Base-by-base conservation (phyloP, 345 rosid species). In the Cochlearia excelsa region DNA sequence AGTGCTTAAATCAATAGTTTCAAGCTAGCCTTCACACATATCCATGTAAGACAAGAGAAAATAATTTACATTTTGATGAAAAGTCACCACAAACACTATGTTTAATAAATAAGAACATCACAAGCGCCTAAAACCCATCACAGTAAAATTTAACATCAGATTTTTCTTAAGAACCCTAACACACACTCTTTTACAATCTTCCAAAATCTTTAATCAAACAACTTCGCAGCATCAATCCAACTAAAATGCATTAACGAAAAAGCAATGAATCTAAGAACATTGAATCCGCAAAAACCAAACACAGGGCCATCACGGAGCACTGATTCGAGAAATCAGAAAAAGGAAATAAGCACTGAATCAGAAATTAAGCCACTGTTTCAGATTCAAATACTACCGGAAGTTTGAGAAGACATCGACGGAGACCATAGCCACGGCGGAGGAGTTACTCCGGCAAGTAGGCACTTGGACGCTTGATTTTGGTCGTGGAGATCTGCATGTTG, bases 351-450 rank as follows among this genome's bases (percentile, higher is more conserved):
- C 51, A 63, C 48, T 9, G 33, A 45, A 40, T 4, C 26, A 44
- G 5, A 58, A 9, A 59, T 59, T 34, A 39, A 30, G 49, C 23
- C 3, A 58, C 2, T 8, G 28, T 1, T 45, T 46, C 10, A 68
- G 55, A 59, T 2, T 27, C 0, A 50, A 26, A 1, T 10, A 42
- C 3, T 80, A 83, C 90, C 84, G 28, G 66, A 65, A 52, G 51
- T 44, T 34, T 71, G 70, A 40, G 70, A 71, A 63, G 71, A 75
- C 38, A 70, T 47, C 58, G 73, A 46, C 6, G 80, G 78, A 46
- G 77, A 72, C 68, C 68, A 66, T 51, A 89, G 89, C 86, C 88
- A 87, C 2, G 89, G 29, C 45, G 97, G 99, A 73, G 92, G 92
- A 35, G 79, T 39, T 16, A 87, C 56, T 51, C 91, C 95, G 26